Conservation (phyloP, 1,284 basidiomycete species). For the Sporisorium scitamineum region DNA sequence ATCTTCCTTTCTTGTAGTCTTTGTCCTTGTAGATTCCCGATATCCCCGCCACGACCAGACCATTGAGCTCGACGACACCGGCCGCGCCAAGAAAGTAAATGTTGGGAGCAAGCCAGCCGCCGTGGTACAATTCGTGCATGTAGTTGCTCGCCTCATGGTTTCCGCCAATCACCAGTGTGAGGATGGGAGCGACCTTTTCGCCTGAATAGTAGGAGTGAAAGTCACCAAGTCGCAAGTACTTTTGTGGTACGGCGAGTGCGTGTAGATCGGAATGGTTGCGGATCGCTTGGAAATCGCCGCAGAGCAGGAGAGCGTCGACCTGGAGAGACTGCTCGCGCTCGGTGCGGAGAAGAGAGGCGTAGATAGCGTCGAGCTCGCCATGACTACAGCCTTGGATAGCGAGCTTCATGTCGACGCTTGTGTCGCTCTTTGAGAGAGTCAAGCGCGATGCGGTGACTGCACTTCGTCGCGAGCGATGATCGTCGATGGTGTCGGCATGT, state of each 20-base stretch:
- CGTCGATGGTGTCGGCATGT: conserved; percentile 4
- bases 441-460: not conserved
- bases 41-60: conserved; percentile 83
- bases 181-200: conserved; percentile 80
- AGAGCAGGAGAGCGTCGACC: conserved; percentile 85
- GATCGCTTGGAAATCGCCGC: conserved; percentile 91
- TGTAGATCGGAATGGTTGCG: conserved; percentile 87
- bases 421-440: not conserved
- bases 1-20: conserved; percentile 75
- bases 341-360: conserved; percentile 78
- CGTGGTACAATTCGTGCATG: conserved; percentile 87
- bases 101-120: conserved; percentile 83
- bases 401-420: conserved; percentile 73
- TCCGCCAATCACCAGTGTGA: conserved; percentile 95
- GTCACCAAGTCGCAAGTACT: conserved; percentile 85
- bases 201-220: conserved; percentile 84
- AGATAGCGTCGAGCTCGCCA: conserved; percentile 77
- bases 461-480: not conserved
- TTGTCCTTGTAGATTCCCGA: conserved; percentile 91
- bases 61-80: conserved; percentile 86
- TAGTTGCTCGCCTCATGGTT: conserved; percentile 99
- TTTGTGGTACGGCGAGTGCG: conserved; percentile 89
- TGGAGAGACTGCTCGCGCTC: conserved; percentile 77
- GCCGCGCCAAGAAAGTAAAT: conserved; percentile 96
- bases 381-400: conserved; percentile 97